Evolutionary conservation across 2,329 filamentous ascomycete species (phyloP).

Genomic region (Hypoxylon sp.): DNA sequence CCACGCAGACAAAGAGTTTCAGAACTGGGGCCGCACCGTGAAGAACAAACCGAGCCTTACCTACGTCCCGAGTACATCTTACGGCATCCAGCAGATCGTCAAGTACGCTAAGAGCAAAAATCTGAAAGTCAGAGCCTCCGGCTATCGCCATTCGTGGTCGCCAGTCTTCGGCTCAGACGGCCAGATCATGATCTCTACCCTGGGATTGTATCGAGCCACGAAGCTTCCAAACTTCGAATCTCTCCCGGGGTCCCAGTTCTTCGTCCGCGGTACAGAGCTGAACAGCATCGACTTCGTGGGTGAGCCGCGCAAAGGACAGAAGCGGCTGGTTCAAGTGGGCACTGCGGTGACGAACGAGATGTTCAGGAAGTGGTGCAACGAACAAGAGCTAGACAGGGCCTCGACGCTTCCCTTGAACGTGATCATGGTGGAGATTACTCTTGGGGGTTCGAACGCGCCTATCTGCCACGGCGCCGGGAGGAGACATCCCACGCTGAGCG

Average conservation of each 20-base stretch:
- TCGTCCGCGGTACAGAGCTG: conserved; percentile 47
- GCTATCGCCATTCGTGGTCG: conserved; percentile 55
- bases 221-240: conserved; percentile 49
- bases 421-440: conserved; percentile 57
- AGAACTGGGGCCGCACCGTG: conserved; percentile 53
- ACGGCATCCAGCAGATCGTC: conserved; percentile 52
- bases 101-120: conserved; percentile 47
- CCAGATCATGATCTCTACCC: conserved; percentile 53
- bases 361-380: conserved; percentile 54
- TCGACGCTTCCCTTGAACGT: conserved; percentile 55
- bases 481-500: conserved; percentile 53
- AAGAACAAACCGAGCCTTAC: conserved; percentile 51
- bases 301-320: conserved; percentile 40
- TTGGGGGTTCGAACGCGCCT: conserved; percentile 54
- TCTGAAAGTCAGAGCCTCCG: conserved; percentile 51
- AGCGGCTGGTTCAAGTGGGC: conserved; percentile 51
- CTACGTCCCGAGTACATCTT: conserved; percentile 51
- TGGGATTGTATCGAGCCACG: conserved; percentile 50
- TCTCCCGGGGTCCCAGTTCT: conserved; percentile 36
- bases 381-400: conserved; percentile 46
- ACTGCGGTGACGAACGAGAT: conserved; percentile 56
- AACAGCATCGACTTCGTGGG: conserved; percentile 50
- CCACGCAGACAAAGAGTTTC: conserved; percentile 38
- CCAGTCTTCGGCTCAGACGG: conserved; percentile 51
- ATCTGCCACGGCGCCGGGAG: conserved; percentile 58